Conservation (phyloP, 2,329 filamentous ascomycete species). For the Ophiostoma triangulosporum region DNA sequence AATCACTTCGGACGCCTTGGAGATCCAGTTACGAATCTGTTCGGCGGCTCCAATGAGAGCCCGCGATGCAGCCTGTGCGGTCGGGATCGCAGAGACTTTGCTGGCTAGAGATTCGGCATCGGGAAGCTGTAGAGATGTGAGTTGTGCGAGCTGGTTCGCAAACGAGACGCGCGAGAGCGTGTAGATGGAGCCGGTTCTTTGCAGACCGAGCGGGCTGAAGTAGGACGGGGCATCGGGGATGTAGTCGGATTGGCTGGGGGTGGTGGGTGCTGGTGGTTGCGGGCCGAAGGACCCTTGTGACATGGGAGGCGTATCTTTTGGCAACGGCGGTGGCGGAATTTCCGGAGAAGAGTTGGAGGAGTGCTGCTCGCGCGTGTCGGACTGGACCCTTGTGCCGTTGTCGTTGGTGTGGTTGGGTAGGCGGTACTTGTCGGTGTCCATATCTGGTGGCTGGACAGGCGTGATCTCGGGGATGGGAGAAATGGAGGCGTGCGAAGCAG, state of each 20-base stretch:
- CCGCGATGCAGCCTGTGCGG: constrained; percentile 67
- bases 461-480: constrained; percentile 37
- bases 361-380: constrained; percentile 44
- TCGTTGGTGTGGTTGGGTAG: constrained; percentile 56
- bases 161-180: constrained; percentile 87
- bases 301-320: constrained; percentile 39
- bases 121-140: constrained; percentile 81
- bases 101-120: constrained; percentile 72
- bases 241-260: constrained; percentile 25
- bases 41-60: constrained; percentile 78
- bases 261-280: constrained; percentile 8
- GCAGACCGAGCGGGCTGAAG: constrained; percentile 52
- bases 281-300: constrained; percentile 8
- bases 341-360: constrained; percentile 14
- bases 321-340: constrained; percentile 28
- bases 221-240: constrained; percentile 43
- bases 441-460: constrained; percentile 37
- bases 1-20: constrained; percentile 81
- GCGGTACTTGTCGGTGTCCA: constrained; percentile 64
- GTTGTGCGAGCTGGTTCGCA: constrained; percentile 79
- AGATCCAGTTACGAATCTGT: constrained; percentile 88
- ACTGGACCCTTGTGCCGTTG: constrained; percentile 51
- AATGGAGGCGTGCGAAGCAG: constrained; percentile 12
- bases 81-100: constrained; percentile 73
- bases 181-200: constrained; percentile 75